A percentile compares a stretch with the other conserved stretches of the same genome.
Evolutionary conservation across 495 filamentous ascomycete genomes (phyloP).

Genomic region (Gamarada debralockiae): DNA sequence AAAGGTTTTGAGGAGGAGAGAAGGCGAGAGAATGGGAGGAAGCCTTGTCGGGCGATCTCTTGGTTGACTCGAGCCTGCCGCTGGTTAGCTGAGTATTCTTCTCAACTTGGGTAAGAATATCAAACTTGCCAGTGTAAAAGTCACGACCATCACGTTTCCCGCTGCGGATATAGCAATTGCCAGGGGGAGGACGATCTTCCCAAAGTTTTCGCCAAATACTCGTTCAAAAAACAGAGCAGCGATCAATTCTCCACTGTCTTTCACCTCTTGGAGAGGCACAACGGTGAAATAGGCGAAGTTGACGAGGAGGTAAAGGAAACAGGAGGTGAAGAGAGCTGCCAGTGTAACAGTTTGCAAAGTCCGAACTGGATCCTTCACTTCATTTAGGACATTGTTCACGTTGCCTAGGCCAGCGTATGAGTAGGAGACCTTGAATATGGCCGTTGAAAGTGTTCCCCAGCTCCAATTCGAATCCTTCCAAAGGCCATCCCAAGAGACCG

Average conservation of each 20-base stretch:
- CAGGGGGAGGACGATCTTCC: slow-evolving; percentile 54
- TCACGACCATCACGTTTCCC: slow-evolving; percentile 77
- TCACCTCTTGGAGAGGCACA: slow-evolving; percentile 65
- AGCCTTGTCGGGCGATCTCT: slow-evolving; percentile 47
- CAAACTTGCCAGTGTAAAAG: slow-evolving; percentile 53
- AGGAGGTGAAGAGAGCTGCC: slow-evolving; percentile 56
- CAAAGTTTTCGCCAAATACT: slow-evolving; percentile 57
- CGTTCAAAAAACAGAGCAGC: slow-evolving; percentile 65
- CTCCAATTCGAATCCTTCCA: slow-evolving; percentile 55
- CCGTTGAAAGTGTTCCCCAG: slow-evolving; percentile 52
- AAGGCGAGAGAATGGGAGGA: slow-evolving; percentile 60
- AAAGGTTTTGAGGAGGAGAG: slow-evolving; percentile 66
- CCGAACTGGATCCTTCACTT: slow-evolving; percentile 64
- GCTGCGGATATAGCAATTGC: slow-evolving; percentile 63
- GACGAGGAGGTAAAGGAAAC: slow-evolving; percentile 60
- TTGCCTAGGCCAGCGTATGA: slow-evolving; percentile 67
- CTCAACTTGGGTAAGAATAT: slow-evolving; percentile 14
- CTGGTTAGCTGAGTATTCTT: background rate
- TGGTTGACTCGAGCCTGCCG: slow-evolving; percentile 54
- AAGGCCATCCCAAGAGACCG: slow-evolving; percentile 32
- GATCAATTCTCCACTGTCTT: slow-evolving; percentile 61
- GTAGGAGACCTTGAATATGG: slow-evolving; percentile 71
- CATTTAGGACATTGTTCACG: slow-evolving; percentile 72
- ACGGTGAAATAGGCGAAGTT: slow-evolving; percentile 71
- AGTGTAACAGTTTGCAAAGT: slow-evolving; percentile 64